Conservation (phyloP, 2,329 filamentous ascomycete genomes). For the Colletotrichum sojae region DNA sequence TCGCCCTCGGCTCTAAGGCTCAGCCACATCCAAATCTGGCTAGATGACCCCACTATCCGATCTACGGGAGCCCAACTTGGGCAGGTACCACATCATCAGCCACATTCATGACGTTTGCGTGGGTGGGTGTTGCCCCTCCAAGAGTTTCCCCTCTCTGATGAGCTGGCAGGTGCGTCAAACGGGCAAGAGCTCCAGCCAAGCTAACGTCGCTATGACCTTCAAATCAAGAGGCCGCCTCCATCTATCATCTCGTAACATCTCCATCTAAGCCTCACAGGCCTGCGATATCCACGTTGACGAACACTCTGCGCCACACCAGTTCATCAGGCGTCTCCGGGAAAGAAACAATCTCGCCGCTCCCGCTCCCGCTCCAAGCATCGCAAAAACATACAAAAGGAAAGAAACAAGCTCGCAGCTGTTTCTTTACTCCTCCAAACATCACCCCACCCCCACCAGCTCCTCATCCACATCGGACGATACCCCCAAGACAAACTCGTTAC, state of each 20-base stretch:
- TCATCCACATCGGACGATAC: slow-evolving; percentile 22
- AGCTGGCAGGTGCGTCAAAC: slow-evolving; percentile 15
- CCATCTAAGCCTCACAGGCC: slow-evolving; percentile 21
- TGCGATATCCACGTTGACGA: slow-evolving; percentile 29
- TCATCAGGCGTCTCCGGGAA: slow-evolving; percentile 24
- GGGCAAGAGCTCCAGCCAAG: neutral
- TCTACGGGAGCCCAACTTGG: neutral
- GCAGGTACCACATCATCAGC: slow-evolving; percentile 9
- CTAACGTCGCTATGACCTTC: neutral
- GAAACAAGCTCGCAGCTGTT: neutral
- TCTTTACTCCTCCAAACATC: neutral
- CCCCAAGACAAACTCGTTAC: neutral
- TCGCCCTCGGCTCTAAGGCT: neutral
- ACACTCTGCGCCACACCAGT: slow-evolving; percentile 34
- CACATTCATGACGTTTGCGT: slow-evolving; percentile 33
- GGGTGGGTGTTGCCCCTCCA: neutral
- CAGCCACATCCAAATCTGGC: slow-evolving; percentile 19
- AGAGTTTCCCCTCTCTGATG: slow-evolving; percentile 27
- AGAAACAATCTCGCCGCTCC: neutral
- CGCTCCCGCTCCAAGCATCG: neutral
- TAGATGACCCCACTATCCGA: neutral
- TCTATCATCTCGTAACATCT: neutral
- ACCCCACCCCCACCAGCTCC: neutral
- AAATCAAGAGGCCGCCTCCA: slow-evolving; percentile 20
- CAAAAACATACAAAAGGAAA: slow-evolving; percentile 26